Conservation (phyloP, 1,139 yeast genomes). For the Candida tetrigidarum region DNA sequence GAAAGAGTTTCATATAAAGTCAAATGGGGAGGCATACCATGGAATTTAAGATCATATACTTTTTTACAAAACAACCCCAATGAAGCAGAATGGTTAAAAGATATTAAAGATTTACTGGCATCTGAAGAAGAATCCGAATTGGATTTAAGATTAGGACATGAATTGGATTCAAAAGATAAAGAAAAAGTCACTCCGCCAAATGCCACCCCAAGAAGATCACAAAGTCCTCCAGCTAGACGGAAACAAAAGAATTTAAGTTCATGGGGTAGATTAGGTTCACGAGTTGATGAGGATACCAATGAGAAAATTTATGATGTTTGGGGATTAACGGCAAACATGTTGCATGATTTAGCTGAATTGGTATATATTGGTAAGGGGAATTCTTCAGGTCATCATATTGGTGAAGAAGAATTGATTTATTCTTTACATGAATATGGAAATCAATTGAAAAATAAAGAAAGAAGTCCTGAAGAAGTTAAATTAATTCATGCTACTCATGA, state of each 20-base stretch:
- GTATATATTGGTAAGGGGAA: conserved; percentile 32
- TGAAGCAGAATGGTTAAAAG: conserved; percentile 67
- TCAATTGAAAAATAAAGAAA: conserved; percentile 38
- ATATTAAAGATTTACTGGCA: conserved; percentile 57
- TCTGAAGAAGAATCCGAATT: conserved; percentile 48
- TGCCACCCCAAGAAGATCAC: conserved; percentile 12
- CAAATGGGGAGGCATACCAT: conserved; percentile 73
- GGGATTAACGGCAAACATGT: conserved; percentile 90
- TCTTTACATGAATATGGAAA: conserved; percentile 57
- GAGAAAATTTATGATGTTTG: conserved; percentile 70
- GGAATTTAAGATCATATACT: conserved; percentile 64
- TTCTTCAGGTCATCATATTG: conserved; percentile 36
- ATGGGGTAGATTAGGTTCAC: conserved; percentile 50
- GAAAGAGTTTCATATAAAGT: conserved; percentile 45
- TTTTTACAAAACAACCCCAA: conserved; percentile 58
- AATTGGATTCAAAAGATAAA: conserved; percentile 19
- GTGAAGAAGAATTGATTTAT: conserved; percentile 70
- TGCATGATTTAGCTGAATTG: conserved; percentile 75
- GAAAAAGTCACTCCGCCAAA: conserved; percentile 19
- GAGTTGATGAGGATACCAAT: conserved; percentile 41
- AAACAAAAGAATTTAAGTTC: conserved; percentile 16
- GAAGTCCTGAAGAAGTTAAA: conserved; percentile 41
- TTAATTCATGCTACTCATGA: conserved; percentile 36
- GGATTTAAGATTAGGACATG: conserved; percentile 19
- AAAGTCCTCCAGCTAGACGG: conserved; percentile 10